Conservation (phyloP, 176 grass and related monocot species). For the Oryza brachyantha region DNA sequence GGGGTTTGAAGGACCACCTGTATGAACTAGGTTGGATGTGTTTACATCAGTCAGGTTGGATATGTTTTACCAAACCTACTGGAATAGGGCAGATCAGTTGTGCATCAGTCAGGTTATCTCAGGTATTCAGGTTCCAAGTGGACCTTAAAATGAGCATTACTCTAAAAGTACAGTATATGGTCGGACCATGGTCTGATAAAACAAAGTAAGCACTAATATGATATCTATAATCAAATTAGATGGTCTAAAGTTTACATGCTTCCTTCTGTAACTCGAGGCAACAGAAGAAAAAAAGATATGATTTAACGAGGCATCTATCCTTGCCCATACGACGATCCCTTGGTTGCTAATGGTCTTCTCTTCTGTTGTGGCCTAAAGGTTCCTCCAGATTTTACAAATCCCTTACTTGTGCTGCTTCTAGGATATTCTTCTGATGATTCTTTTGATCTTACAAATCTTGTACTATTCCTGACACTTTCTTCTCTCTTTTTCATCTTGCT, state of each 20-base stretch:
- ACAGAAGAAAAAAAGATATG: not conserved
- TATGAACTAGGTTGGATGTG: not conserved
- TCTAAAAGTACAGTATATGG: not conserved
- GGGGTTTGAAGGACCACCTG: not conserved
- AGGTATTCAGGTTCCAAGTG: not conserved
- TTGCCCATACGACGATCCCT: not conserved
- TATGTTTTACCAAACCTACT: not conserved
- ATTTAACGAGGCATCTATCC: not conserved
- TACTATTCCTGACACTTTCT: conserved; percentile 32
- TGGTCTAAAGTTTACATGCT: conserved; percentile 29
- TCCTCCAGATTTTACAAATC: conserved; percentile 33
- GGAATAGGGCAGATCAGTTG: not conserved
- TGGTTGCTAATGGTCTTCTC: not conserved
- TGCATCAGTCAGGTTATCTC: not conserved
- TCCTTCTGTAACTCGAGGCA: not conserved
- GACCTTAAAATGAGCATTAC: not conserved
- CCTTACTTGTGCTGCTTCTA: conserved; percentile 25
- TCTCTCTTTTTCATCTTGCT: conserved; percentile 83
- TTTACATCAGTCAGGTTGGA: not conserved
- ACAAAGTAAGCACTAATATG: conserved; percentile 17
- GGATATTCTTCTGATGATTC: conserved; percentile 34
- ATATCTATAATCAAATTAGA: conserved; percentile 15
- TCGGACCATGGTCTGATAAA: not conserved
- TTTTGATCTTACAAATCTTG: conserved; percentile 36
- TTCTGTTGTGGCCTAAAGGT: not conserved